phyloP scores from a whole-genome alignment of 345 rosid species.

The Gossypium sturtianum region DNA sequence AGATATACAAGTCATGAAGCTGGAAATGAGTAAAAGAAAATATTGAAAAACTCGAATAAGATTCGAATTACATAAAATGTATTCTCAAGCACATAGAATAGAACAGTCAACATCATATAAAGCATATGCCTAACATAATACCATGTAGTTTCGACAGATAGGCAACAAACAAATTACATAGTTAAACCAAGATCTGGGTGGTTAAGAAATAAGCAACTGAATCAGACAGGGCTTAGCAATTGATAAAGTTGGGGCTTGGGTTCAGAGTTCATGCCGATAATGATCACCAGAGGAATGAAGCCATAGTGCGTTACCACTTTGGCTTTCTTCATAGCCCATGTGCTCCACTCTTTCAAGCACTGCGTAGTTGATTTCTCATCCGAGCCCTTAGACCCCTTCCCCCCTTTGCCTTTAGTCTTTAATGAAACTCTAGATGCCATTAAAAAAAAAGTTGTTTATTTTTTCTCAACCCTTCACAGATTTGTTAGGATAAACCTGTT shows the following conservation, averaged over 20 bases:
- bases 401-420: constrained; percentile 46
- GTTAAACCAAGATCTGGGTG: constrained; percentile 15
- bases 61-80: neutral
- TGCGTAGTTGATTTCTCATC: constrained; percentile 40
- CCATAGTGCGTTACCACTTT: constrained; percentile 88
- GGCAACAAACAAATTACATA: constrained; percentile 5
- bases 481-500: neutral
- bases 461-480: neutral
- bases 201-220: neutral
- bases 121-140: neutral
- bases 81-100: neutral
- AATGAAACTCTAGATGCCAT: constrained; percentile 51
- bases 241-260: constrained; percentile 87
- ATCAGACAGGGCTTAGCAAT: constrained; percentile 81
- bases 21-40: neutral
- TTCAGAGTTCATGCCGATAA: constrained; percentile 92
- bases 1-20: neutral
- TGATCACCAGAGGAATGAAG: constrained; percentile 79
- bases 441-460: neutral
- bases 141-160: constrained; percentile 36
- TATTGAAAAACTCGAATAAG: neutral
- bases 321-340: constrained; percentile 80
- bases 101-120: neutral
- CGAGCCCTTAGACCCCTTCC: constrained; percentile 39
- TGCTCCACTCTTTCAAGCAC: constrained; percentile 82